Evolutionary conservation across 2,329 filamentous ascomycete species (phyloP), one percentile per base, ranked within the genome.

Genomic region (Ceratocystis cubensis): DNA sequence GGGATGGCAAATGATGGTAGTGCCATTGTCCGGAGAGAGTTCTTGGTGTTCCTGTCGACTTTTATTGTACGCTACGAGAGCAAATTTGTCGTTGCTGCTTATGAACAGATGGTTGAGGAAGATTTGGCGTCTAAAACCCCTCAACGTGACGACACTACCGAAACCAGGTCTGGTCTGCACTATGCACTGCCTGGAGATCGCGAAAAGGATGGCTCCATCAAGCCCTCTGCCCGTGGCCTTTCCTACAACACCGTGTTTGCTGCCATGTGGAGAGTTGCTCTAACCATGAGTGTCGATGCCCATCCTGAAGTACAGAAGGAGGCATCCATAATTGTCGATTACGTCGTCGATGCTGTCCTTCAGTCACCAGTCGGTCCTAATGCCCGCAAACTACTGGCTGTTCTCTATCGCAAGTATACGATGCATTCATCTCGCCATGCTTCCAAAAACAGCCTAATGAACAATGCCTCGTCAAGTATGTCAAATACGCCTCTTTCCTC

Each of bases 1-100:
- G 86, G 94, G 69, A 93, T 97, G 88, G 88, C 90, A 25, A 90
- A 91, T 66, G 94, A 99, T 75, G 94, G 93, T 44, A 96, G 91
- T 72, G 90, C 91, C 30, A 86, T 97, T 79, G 94, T 99, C 33
- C 87, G 94, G 61, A 95, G 92, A 73, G 94, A 99, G 75, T 81
- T 97, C 46, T 79, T 96, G 2, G 89, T 96, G 13, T 97, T 97
- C 79, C 86, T 96, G 71, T 97, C 94, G 0, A 88, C 89, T 33
- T 96, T 96, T 73, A 86, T 96, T 61, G 84, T 88, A 69, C 88
- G 93, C 50, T 96, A 96, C 73, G 88, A 96, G 76, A 91, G 86
- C 74, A 96, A 95, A 71, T 96, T 99, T 72, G 75, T 96, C 53
- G 92, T 97, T 37, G 88, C 89, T 1, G 92, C 93, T 4, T 97